Conservation (phyloP, 148 eudicot genomes). For the Nepenthes mirabilis region DNA sequence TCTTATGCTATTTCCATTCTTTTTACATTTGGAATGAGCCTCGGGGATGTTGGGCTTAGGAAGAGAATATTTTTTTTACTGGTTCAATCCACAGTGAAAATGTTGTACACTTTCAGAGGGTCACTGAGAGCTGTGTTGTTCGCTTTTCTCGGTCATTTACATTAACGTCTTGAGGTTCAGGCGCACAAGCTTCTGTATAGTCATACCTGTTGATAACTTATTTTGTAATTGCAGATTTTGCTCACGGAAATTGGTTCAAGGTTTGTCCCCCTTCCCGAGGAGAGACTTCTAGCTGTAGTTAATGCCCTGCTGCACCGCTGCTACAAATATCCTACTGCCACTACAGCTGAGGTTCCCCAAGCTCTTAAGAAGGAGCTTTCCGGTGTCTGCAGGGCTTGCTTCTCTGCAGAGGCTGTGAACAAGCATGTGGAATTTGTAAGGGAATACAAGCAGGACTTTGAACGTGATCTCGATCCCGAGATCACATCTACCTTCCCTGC, state of each 20-base stretch:
- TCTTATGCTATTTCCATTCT: too few relatives aligned
- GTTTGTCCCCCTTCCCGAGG: slow-evolving; percentile 98
- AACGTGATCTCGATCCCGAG: slow-evolving; percentile 98
- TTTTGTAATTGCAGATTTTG: slow-evolving; percentile 36
- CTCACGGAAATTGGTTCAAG: slow-evolving; percentile 97
- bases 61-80: too few relatives aligned
- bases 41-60: too few relatives aligned
- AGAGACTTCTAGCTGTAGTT: slow-evolving; percentile 90
- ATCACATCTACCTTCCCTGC: slow-evolving; percentile 80
- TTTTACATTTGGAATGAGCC: too few relatives aligned
- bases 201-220: neutral
- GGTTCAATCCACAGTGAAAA: too few relatives aligned
- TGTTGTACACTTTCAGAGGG: too few relatives aligned
- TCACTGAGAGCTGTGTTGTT: too few relatives aligned
- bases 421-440: slow-evolving; percentile 94
- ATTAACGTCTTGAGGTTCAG: neutral
- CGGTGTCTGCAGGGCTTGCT: slow-evolving; percentile 96
- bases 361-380: slow-evolving; percentile 98
- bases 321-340: slow-evolving; percentile 95
- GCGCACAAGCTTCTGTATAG: neutral
- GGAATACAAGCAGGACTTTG: slow-evolving; percentile 94
- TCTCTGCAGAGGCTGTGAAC: slow-evolving; percentile 96
- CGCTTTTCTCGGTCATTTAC: neutral
- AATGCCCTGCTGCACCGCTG: slow-evolving; percentile 95
- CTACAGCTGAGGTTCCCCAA: slow-evolving; percentile 96